Evolutionary conservation across 1,284 basidiomycete species (phyloP).

Genomic region (Rhodotorula sp.): DNA sequence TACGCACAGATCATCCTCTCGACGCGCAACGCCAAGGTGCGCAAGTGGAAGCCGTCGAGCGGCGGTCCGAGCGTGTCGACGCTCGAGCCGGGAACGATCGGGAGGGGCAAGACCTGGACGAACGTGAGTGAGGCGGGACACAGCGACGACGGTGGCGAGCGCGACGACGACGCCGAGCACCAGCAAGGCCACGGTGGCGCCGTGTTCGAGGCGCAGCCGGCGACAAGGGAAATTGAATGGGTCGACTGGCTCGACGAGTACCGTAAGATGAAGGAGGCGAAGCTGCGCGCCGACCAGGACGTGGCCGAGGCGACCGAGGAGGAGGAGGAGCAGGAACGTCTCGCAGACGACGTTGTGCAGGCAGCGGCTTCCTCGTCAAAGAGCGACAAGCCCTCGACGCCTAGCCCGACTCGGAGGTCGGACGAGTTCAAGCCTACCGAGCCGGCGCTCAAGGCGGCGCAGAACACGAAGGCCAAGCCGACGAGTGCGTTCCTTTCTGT

Average conservation of each 20-base stretch:
- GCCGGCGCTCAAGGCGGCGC: constrained; percentile 21
- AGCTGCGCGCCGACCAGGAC: constrained; percentile 54
- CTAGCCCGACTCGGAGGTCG: constrained; percentile 4
- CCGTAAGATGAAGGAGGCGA: constrained; percentile 59
- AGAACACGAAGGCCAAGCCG: constrained; percentile 34
- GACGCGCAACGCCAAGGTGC: constrained; percentile 58
- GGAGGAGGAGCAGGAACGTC: not conserved
- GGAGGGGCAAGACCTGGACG: constrained; percentile 13
- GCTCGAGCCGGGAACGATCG: constrained; percentile 14
- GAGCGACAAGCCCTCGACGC: constrained; percentile 3
- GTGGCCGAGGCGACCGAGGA: not conserved
- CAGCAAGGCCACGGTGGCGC: not conserved
- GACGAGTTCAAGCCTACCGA: constrained; percentile 12
- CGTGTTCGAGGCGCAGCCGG: not conserved
- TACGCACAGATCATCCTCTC: constrained; percentile 60
- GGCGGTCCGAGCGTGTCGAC: constrained; percentile 20
- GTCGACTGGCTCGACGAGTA: constrained; percentile 63
- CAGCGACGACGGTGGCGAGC: constrained; percentile 7
- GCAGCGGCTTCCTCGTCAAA: not conserved
- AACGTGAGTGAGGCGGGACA: constrained; percentile 5
- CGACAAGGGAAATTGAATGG: constrained; percentile 57
- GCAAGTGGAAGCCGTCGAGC: constrained; percentile 54
- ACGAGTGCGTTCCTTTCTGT: constrained; percentile 10
- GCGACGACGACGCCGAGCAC: constrained; percentile 28
- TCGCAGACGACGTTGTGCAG: not conserved